Base-by-base conservation (phyloP, 805 yeast species). In the Spathaspora boniae region DNA sequence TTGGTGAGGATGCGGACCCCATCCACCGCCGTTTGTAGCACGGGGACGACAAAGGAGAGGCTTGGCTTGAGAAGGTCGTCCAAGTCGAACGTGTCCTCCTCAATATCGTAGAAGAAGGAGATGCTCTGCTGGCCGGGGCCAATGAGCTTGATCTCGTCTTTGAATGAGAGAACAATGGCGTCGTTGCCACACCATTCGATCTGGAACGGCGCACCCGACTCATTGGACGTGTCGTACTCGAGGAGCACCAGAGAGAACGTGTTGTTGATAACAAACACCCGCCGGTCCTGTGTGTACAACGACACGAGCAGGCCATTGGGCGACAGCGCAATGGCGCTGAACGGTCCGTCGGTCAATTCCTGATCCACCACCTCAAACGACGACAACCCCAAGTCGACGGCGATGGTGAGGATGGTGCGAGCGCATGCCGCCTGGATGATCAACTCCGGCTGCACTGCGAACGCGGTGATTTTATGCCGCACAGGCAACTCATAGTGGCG, bases 101-200 rank as follows among this genome's bases (percentile, higher is more conserved):
- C 61, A 14, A 60, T 47, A 34, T 65, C 68, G 44, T 63, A 71
- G 45, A 68, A 82, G 58, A 74, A 81, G 32, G 74, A 75, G 33
- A 80, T 53, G 29, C 73, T 51, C 12, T 72, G 75, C 43, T 73
- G 78, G 8, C 78, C 74, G 0, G 95, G 91, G 0, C 94, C 95
- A 23, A 82, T 68, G 11, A 89, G 53, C 41, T 73, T 72, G 18
- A 87, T 48, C 34, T 82, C 87, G 45, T 82, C 91, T 2, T 71
- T 62, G 1, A 77, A 62, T n/a, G 77, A 60, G 9, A 82, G 51
- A 0, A 80, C 78, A 1, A 89, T 78, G 0, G 93, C 86, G 57
- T 87, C 95, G 45, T 81, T 78, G 0, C 91, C 86, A 53, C 96
- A 82, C 98, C 97, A 93, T 38, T 69, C 70, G 14, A 85, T 60